These are phyloP conservation scores for Ustilago hordei DNA, from an alignment of 1,284 basidiomycete genomes.

Conservation along the genomic window DNA sequence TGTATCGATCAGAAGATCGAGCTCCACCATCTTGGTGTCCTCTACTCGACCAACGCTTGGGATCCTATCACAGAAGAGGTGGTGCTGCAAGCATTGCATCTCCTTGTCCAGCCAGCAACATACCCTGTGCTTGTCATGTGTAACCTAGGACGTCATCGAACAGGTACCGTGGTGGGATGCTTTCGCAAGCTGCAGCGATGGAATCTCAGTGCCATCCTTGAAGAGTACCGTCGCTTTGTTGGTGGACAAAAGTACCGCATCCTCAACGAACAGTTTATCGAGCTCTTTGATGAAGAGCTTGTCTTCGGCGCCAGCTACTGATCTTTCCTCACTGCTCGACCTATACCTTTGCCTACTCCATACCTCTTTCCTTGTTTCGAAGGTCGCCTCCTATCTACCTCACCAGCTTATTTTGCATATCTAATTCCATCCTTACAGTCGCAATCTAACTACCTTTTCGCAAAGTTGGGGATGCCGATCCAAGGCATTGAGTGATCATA, in stretches of 20 bases:
- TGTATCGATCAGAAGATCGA: constrained; percentile 67
- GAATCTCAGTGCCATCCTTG: constrained; percentile 72
- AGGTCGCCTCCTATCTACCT: background rate
- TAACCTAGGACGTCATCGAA: constrained; percentile 73
- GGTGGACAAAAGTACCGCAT: constrained; percentile 73
- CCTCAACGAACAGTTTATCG: constrained; percentile 74
- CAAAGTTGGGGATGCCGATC: no score
- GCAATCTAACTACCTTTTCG: no score
- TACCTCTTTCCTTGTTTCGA: no score
- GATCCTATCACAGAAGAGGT: constrained; percentile 72
- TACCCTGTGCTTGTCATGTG: constrained; percentile 74
- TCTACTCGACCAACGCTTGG: constrained; percentile 70
- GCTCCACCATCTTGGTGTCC: constrained; percentile 70
- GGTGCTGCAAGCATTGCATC: constrained; percentile 73
- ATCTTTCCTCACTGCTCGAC: background rate
- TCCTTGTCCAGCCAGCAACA: constrained; percentile 72
- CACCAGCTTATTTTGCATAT: background rate
- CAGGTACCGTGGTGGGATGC: constrained; percentile 73
- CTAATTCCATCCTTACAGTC: no score
- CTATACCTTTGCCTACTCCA: no score
- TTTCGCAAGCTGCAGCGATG: constrained; percentile 72
- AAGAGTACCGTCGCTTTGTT: constrained; percentile 73
- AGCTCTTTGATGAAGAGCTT: constrained; percentile 73
- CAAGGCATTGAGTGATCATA: no score
- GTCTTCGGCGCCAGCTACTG: constrained; percentile 72